A percentile compares a stretch with the other conserved stretches of the same genome.
phyloP scores from a whole-genome alignment of 1,284 basidiomycete genomes.

The Spongiforma sp. region DNA sequence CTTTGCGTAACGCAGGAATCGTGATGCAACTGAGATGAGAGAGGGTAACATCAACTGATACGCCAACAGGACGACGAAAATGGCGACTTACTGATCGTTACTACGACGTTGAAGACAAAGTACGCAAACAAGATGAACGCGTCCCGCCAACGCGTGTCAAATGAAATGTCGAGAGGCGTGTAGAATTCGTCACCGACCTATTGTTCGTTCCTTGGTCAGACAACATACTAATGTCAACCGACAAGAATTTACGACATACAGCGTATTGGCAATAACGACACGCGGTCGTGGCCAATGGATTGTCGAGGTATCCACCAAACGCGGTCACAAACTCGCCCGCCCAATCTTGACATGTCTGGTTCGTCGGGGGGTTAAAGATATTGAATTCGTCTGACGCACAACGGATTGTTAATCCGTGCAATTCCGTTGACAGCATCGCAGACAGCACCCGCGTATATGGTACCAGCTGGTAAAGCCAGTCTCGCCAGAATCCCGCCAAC shows the following conservation, averaged over 20 bases:
- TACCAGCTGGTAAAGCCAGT: conserved; percentile 75
- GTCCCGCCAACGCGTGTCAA: conserved; percentile 73
- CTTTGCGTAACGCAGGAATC: conserved; percentile 75
- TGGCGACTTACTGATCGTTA: conserved; percentile 61
- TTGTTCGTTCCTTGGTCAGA: too few relatives aligned
- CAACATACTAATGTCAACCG: background rate
- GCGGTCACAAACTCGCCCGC: conserved; percentile 66
- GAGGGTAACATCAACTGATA: too few relatives aligned
- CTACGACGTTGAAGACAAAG: conserved; percentile 74
- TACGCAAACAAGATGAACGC: conserved; percentile 73
- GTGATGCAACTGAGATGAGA: conserved; percentile 61
- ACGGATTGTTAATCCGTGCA: conserved; percentile 73
- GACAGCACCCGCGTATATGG: conserved; percentile 78
- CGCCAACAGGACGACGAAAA: background rate
- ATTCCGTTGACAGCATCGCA: conserved; percentile 79
- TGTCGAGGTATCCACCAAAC: conserved; percentile 82
- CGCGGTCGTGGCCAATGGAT: conserved; percentile 59
- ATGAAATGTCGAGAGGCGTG: conserved; percentile 71
- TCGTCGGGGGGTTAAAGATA: conserved; percentile 71
- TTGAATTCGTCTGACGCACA: conserved; percentile 75
- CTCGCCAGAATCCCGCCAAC: conserved; percentile 74
- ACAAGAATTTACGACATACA: conserved; percentile 34
- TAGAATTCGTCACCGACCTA: conserved; percentile 75
- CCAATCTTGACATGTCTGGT: conserved; percentile 78
- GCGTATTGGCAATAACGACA: conserved; percentile 81